Base-by-base conservation (phyloP, 116 monocot species). In the Iris pallida region DNA sequence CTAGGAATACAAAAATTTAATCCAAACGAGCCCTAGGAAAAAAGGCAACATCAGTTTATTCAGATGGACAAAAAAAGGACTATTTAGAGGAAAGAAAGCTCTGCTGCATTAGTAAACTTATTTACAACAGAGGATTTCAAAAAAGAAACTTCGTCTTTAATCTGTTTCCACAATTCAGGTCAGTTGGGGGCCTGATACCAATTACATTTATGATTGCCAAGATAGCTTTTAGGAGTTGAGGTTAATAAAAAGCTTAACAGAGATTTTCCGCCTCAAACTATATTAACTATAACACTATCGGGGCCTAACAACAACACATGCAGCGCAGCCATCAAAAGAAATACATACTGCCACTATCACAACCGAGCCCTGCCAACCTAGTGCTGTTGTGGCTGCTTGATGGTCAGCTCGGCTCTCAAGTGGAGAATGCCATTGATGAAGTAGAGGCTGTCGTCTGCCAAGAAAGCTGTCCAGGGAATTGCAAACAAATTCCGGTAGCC, bases 401-500 rank as follows among this genome's bases (percentile, higher is more conserved):
- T 88, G 43, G 91, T 91, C 54, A 91, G 65, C 73, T 91, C 91
- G 4, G 88, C 92, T 47, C 88, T 78, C 61, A 92, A 73, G 66
- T 92, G 88, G 48, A 92, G 85, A 17, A 75, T 20, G 19, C 81
- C 88, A 56, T 92, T 69, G 52, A 88, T 77, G 79, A 92, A 92
- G 77, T 77, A 88, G 43, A 59, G 74, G 60, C 92, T 88, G 58
- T 92, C 86, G 0, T 92, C 88, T 4, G 92, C 92, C 86, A 88
- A 81, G 65, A 92, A 92, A 2, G 85, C 76, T 48, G 86, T 68
- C 92, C 92, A 92, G 3, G 92, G 88, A 8, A 83, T 78, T 0
- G 83, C 88, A 68, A 92, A 92, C 46, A 92, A 72, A 45, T 92
- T 92, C 71, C 88, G 59, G 63, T 88, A 88, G 0, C 92, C 88